Percentiles rank a stretch among this genome's conserved stretches.
These are phyloP conservation scores for Zasmidium angulare DNA, from an alignment of 2,329 filamentous ascomycete species.

Conservation along the genomic window DNA sequence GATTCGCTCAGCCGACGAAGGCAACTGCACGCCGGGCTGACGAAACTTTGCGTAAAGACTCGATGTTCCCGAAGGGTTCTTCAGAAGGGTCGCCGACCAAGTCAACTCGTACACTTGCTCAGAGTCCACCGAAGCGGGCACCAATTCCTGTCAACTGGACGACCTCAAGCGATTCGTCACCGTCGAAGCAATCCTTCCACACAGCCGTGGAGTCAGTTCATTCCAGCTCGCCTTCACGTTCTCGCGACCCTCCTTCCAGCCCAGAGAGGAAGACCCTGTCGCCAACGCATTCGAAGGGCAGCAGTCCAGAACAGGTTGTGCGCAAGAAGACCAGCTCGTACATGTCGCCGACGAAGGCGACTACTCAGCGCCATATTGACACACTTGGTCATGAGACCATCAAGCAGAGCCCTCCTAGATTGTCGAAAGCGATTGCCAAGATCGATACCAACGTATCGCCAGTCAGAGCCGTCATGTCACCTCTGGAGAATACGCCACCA, in stretches of 20 bases:
- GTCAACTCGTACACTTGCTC: slow-evolving; percentile 19
- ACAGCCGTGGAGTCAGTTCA: not conserved
- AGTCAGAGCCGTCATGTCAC: not conserved
- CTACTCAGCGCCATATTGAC: slow-evolving; percentile 27
- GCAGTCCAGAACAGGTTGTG: slow-evolving; percentile 5
- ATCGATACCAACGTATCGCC: slow-evolving; percentile 7
- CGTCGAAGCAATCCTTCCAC: not conserved
- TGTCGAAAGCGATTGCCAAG: slow-evolving; percentile 13
- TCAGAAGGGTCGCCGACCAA: slow-evolving; percentile 20
- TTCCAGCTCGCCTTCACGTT: not conserved
- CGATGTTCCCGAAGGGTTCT: slow-evolving; percentile 3
- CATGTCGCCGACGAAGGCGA: slow-evolving; percentile 34
- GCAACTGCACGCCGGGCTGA: slow-evolving; percentile 26
- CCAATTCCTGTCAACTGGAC: slow-evolving; percentile 31
- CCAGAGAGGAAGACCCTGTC: not conserved
- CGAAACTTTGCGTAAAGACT: slow-evolving; percentile 27
- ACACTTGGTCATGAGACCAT: slow-evolving; percentile 22
- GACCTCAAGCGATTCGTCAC: not conserved
- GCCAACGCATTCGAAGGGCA: not conserved
- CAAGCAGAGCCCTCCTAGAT: slow-evolving; percentile 10
- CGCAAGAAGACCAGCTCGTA: slow-evolving; percentile 33
- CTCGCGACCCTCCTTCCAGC: not conserved
- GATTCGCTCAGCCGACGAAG: slow-evolving; percentile 34
- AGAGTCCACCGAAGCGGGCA: slow-evolving; percentile 27
- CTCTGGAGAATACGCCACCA: not conserved